Base-by-base conservation (phyloP, 306 rosid genomes). In the Styphnolobium japonicum region DNA sequence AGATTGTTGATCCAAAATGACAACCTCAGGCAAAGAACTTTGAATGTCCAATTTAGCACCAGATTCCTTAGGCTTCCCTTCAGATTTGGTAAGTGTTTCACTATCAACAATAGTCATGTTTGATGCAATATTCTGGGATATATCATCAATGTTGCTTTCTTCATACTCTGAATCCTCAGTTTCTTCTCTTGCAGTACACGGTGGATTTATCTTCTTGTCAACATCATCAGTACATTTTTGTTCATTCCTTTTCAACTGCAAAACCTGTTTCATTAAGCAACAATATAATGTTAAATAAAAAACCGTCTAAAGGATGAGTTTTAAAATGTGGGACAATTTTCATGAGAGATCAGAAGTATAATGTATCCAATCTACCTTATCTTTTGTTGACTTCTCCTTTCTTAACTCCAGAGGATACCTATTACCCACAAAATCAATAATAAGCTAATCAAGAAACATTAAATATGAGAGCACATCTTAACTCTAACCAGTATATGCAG, bases 331-430 rank as follows among this genome's bases (percentile, higher is more conserved):
- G 58, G 23, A 39, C 10, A 56, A 15, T 63, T 79, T 60, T 57
- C 61, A 60, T 55, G 56, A 46, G 39, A 42, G 53, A 79, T 52
- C 19, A 23, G 33, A 57, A 72, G 68, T 48, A 78, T 29, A 55
- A 73, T 37, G 53, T 51, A 37, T 39, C 27, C 39, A 73, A 67
- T 58, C 23, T 45, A 93, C 98, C 98, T 95, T 95, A 79, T 90
- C 91, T 83, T 90, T 92, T 19, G 96, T 87, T 23, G 96, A 85
- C 78, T 95, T 95, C 67, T 81, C 99, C 90, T 95, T 93, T 88
- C 99, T 90, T 73, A 95, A 82, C 90, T 95, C 99, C 79, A 95
- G 84, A 40, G 99, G 99, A 78, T 93, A 95, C 98, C 98, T 92
- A 70, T 83, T 70, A 78, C 52, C 46, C 76, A 75, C 42, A 83